Percentiles rank a stretch among this genome's conserved stretches.
Evolutionary conservation across 305 asterid genomes (phyloP).

Genomic region (Rubia occidens): DNA sequence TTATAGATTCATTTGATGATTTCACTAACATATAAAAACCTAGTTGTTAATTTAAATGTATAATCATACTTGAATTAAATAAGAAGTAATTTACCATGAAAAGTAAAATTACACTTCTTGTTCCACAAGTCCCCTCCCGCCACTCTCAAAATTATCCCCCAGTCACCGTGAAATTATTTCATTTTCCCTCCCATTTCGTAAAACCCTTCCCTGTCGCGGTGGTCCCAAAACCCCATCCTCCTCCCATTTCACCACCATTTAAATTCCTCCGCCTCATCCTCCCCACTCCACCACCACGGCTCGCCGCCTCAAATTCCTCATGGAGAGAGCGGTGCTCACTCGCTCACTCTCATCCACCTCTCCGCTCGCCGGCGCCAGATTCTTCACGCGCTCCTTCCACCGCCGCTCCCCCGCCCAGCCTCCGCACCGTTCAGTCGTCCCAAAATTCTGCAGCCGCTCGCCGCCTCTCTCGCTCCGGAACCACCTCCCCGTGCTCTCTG

Average conservation of each 20-base stretch:
- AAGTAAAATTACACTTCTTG: background rate
- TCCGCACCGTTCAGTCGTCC: slow-evolving; percentile 38
- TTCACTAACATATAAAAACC: no score
- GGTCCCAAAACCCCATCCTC: slow-evolving; percentile 7
- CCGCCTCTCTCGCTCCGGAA: slow-evolving; percentile 33
- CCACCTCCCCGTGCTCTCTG: slow-evolving; percentile 35
- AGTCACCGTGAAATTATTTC: slow-evolving; percentile 3
- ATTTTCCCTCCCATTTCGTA: slow-evolving; percentile 13
- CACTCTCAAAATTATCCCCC: slow-evolving; percentile 6
- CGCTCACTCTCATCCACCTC: slow-evolving; percentile 58
- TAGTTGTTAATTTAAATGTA: no score
- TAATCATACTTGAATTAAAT: background rate
- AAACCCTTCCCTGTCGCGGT: background rate
- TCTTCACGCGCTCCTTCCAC: slow-evolving; percentile 56
- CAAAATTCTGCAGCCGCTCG: slow-evolving; percentile 38
- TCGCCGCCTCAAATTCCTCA: slow-evolving; percentile 12
- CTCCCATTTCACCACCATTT: background rate
- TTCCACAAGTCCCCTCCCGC: background rate
- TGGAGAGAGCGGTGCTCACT: slow-evolving; percentile 68
- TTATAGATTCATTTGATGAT: no score
- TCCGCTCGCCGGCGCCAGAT: slow-evolving; percentile 44
- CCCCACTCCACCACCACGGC: background rate
- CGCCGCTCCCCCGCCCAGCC: slow-evolving; percentile 36
- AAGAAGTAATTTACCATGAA: background rate
- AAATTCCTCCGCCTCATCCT: background rate